Evolutionary conservation across 495 filamentous ascomycete genomes (phyloP), one percentile per base, ranked within the genome.

Genomic region (Aspergillus incahuasiensis): DNA sequence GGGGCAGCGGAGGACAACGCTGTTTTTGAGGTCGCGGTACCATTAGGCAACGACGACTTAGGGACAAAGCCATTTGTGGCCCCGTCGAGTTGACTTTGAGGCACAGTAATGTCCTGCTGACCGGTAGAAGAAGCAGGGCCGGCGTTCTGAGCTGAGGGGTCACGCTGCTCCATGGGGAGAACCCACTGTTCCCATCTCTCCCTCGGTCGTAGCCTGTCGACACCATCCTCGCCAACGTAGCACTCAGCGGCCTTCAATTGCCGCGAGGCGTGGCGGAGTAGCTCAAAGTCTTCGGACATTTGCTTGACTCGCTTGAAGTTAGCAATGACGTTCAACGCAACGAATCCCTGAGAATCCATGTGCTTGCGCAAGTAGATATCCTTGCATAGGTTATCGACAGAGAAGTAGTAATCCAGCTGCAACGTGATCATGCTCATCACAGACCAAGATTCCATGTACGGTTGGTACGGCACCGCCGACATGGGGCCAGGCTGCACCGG

Each of bases 331-430:
- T 68, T 69, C 52, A 98, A 68, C 49, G 80, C 82, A n/a, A 96
- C 91, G 66, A 88, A 98, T 8, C 94, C 94, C 68, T 96, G 86
- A 2, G 84, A 87, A 65, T 98, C 92, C 95, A 98, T 97, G 50
- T 90, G 86, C 57, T 83, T 84, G 28, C 94, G 85, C 25, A 98
- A 80, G 70, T 84, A 97, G 61, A 86, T 79, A 63, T 98, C 94
- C 71, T 95, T 97, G 82, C 89, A 92, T 52, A 97, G 82, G 68
- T 97, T 97, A 60, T 97, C 91, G 8, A 96, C 80, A 0, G 92
- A 97, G 73, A 98, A 94, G 69, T 97, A 98, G 72, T 97, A 97
- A 62, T 95, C 89, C 71, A 97, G 73, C 69, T 97, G 92, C 64
- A 82, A 77, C 47, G 78, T 78, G 12, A 87, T 79, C 75, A 83